These are phyloP conservation scores for Chenopodium suecicum DNA, from an alignment of 148 eudicot genomes.

Conservation along the genomic window DNA sequence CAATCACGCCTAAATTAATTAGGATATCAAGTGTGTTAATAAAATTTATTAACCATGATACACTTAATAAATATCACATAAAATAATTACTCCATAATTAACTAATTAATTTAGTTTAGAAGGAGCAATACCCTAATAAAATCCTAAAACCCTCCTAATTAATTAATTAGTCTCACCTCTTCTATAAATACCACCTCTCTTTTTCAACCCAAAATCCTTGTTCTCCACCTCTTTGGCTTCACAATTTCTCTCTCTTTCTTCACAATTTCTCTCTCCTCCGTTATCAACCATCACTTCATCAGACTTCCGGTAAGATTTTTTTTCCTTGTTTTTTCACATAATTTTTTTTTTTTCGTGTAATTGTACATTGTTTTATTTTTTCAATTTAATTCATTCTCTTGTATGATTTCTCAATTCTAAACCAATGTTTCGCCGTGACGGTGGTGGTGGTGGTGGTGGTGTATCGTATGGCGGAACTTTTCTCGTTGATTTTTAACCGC, in stretches of 20 bases:
- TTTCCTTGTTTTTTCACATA: neutral
- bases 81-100: no score
- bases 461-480: neutral
- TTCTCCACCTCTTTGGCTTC: neutral
- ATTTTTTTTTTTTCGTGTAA: neutral
- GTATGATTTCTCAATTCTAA: no score
- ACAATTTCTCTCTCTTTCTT: neutral
- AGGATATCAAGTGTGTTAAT: no score
- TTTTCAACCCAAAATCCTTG: neutral
- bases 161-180: neutral
- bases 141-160: no score
- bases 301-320: conserved; percentile 10
- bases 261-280: neutral
- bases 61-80: no score
- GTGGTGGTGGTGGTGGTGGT: no score
- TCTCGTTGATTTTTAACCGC: neutral
- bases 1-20: no score
- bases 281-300: neutral
- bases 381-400: no score
- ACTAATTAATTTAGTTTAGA: no score
- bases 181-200: neutral
- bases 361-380: neutral
- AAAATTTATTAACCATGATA: no score
- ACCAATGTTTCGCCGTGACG: no score
- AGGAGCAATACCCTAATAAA: no score